Conservation (phyloP, 208 protist genomes). For the Wallacemonas rigidus region DNA sequence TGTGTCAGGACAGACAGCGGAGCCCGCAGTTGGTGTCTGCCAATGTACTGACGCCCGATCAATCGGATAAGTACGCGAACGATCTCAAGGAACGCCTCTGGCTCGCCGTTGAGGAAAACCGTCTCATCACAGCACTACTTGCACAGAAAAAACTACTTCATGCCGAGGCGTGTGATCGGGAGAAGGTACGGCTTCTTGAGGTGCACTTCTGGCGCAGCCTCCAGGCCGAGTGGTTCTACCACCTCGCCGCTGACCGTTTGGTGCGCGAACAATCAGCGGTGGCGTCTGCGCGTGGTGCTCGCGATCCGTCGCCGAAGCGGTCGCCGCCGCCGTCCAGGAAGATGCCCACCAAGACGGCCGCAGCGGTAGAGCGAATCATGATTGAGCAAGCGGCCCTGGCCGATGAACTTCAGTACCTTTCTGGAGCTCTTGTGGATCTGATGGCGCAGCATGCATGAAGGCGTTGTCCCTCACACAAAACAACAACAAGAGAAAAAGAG, state of each 20-base stretch:
- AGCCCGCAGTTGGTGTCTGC: conserved; percentile 5
- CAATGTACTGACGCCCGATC: background rate
- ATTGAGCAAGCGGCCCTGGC: conserved; percentile 1
- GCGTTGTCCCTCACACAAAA: background rate
- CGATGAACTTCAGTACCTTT: conserved; percentile 16
- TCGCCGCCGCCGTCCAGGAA: background rate
- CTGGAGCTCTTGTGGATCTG: conserved; percentile 1
- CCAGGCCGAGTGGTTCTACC: conserved; percentile 17
- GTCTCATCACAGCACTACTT: background rate
- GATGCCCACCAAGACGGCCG: background rate
- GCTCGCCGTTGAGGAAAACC: background rate
- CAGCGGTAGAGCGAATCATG: conserved; percentile 3
- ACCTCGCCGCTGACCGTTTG: conserved; percentile 3
- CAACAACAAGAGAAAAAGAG: background rate
- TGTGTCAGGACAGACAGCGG: background rate
- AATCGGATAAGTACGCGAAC: background rate
- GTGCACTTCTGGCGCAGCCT: conserved; percentile 13
- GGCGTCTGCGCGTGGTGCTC: no score
- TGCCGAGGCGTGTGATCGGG: conserved; percentile 13
- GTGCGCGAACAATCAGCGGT: background rate
- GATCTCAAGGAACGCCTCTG: background rate
- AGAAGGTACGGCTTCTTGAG: conserved; percentile 6
- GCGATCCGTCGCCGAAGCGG: background rate
- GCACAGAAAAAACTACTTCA: background rate
- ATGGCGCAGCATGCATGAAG: conserved; percentile 4